phyloP scores from a whole-genome alignment of 2,329 filamentous ascomycete genomes.

The Cordyceps cicadae region DNA sequence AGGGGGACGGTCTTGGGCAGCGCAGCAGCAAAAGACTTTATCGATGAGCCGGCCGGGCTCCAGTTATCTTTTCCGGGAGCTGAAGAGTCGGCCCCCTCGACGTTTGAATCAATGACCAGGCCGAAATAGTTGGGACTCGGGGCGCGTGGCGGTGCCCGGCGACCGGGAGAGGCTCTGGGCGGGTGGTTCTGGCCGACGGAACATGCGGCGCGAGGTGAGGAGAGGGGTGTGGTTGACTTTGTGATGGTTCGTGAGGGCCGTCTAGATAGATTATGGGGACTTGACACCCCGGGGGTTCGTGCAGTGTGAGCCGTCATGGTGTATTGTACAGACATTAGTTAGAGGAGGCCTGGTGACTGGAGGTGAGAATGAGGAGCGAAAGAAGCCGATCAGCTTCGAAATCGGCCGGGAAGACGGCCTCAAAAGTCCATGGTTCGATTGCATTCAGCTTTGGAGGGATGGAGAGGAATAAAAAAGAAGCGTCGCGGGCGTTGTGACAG shows the following conservation, averaged over 20 bases:
- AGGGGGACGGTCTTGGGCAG: constrained; percentile 62
- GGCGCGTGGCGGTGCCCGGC: constrained; percentile 25
- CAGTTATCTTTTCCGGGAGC: constrained; percentile 62
- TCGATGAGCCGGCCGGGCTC: constrained; percentile 63
- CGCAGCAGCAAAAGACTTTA: constrained; percentile 60
- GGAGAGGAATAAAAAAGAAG: not conserved
- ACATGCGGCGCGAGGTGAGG: constrained; percentile 43
- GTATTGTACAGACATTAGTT: constrained; percentile 10
- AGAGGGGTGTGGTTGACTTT: constrained; percentile 42
- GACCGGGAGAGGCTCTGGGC: constrained; percentile 39
- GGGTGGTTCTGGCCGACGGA: constrained; percentile 48
- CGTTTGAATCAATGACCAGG: constrained; percentile 54
- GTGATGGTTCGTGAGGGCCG: constrained; percentile 15
- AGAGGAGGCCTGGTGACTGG: not conserved
- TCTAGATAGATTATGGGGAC: constrained; percentile 7
- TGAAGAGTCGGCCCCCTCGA: constrained; percentile 55
- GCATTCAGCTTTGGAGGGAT: too few species aligned
- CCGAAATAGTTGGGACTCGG: constrained; percentile 85
- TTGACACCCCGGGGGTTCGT: constrained; percentile 9
- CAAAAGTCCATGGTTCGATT: constrained; percentile 4
- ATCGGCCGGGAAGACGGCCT: not conserved
- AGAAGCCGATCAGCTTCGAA: constrained; percentile 6
- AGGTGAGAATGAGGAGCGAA: not conserved
- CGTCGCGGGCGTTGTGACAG: not conserved
- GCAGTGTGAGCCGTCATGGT: constrained; percentile 10